Evolutionary conservation across 2,329 filamentous ascomycete genomes (phyloP), one percentile per base, ranked within the genome.

Genomic region (Talaromyces rugulosus): DNA sequence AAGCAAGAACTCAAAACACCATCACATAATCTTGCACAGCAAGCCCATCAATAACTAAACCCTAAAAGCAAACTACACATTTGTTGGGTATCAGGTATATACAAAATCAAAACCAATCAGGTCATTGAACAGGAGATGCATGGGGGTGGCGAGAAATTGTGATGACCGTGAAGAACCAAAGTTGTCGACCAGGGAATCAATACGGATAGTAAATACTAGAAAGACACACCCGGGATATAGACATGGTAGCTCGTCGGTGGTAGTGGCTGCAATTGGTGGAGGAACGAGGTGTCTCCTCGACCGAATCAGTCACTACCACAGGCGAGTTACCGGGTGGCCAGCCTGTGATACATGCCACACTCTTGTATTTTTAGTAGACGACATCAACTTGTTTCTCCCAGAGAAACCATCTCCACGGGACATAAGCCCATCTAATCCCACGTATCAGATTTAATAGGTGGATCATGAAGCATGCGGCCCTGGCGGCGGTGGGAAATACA

Each of bases 401-500:
- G 23, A 23, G 23, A 23, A 23, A 23, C 23, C 23, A n/a, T 47
- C 42, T 14, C 14, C 42, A 47, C 6, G 18, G 18, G 42, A 47
- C 14, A 47, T 18, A 18, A 16, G 31, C 3, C 50, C 27, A 30
- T 53, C 3, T 30, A 30, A 30, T 27, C 12, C 50, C 16, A 5
- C 28, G n/a, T 47, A 27, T 6, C 14, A 16, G 28, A 53, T 16
- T 30, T 11, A 30, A 23, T 42, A 36, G 27, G 8, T 18, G 16
- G 11, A n/a, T 40, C 57, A 63, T 36, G 51, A 30, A 18, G 58
- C 62, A 58, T 63, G 62, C 14, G 62, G 54, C 9, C 44, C 61
- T 6, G 57, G 40, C 3, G 44, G 30, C 12, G 53, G 27, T 30
- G 54, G 54, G 36, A 56, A 40, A 53, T 53, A 57, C 27, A 52